These are phyloP conservation scores for Leishmania major DNA, from an alignment of 208 protist genomes.

Conservation along the genomic window DNA sequence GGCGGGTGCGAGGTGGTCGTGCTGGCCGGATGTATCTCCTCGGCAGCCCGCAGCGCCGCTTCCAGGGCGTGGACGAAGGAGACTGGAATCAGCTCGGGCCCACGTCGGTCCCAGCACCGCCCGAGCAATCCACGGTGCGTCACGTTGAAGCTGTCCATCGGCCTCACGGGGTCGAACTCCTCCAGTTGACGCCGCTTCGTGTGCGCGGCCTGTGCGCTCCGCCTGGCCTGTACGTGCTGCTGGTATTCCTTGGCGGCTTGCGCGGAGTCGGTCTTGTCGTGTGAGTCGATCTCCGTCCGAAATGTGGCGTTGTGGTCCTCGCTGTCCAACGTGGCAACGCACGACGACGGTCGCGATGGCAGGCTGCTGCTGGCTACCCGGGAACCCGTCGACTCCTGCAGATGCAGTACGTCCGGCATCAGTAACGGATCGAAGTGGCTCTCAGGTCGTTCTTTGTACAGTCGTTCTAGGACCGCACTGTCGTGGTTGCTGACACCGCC, in stretches of 20 bases:
- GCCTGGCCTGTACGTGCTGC: slow-evolving; percentile 45
- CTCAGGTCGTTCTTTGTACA: not conserved
- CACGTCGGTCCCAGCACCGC: slow-evolving; percentile 73
- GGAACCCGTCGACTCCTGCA: not conserved
- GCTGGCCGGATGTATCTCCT: slow-evolving; percentile 19
- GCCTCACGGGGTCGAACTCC: slow-evolving; percentile 61
- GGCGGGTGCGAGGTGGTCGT: slow-evolving; percentile 8
- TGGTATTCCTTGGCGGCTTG: slow-evolving; percentile 66
- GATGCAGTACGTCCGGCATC: slow-evolving; percentile 9
- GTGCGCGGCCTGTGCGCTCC: slow-evolving; percentile 28
- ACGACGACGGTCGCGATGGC: slow-evolving; percentile 7
- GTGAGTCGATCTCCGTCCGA: slow-evolving; percentile 20
- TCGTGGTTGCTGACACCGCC: not conserved
- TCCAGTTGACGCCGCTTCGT: slow-evolving; percentile 37
- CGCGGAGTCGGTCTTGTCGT: slow-evolving; percentile 46
- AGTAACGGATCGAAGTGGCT: slow-evolving; percentile 46
- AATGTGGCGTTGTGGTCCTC: slow-evolving; percentile 26
- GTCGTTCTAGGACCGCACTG: not conserved
- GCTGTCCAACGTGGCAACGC: not conserved
- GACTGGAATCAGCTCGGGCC: slow-evolving; percentile 46
- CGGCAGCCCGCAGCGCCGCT: slow-evolving; percentile 9
- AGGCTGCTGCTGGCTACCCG: not conserved
- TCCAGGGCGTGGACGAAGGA: slow-evolving; percentile 42
- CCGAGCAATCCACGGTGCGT: slow-evolving; percentile 70
- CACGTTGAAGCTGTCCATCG: slow-evolving; percentile 70